phyloP scores from a whole-genome alignment of 2,329 filamentous ascomycete genomes.

The Diplodia mutila region DNA sequence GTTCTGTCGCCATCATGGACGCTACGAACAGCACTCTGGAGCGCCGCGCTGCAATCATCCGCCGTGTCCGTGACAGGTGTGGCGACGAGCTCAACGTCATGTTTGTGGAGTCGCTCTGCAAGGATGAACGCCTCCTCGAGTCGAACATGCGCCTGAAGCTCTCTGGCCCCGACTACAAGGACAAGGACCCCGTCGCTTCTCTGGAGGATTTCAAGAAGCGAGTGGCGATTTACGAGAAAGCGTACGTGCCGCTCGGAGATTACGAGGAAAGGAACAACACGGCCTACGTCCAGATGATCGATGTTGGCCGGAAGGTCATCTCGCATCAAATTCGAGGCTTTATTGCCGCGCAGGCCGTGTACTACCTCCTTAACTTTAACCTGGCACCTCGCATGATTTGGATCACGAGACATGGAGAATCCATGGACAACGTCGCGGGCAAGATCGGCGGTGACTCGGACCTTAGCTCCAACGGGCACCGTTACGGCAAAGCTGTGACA shows the following conservation, averaged over 20 bases:
- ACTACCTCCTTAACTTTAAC: slow-evolving; percentile 96
- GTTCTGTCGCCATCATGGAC: slow-evolving; percentile 92
- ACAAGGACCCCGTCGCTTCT: slow-evolving; percentile 84
- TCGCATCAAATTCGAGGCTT: slow-evolving; percentile 91
- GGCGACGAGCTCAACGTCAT: slow-evolving; percentile 85
- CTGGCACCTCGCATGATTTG: slow-evolving; percentile 94
- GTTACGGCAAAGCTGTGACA: slow-evolving; percentile 78
- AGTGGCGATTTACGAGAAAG: slow-evolving; percentile 90
- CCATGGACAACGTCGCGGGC: slow-evolving; percentile 80
- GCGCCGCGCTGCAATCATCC: slow-evolving; percentile 79
- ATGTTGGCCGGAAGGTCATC: slow-evolving; percentile 92
- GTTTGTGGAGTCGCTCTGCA: slow-evolving; percentile 93
- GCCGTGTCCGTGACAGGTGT: slow-evolving; percentile 79
- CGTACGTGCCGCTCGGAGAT: slow-evolving; percentile 86
- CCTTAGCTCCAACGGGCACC: slow-evolving; percentile 76
- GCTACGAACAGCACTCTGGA: slow-evolving; percentile 95
- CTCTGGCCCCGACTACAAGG: slow-evolving; percentile 92
- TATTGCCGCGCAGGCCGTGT: slow-evolving; percentile 87
- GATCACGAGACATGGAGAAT: slow-evolving; percentile 96
- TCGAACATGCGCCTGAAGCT: slow-evolving; percentile 97
- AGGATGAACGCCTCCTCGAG: slow-evolving; percentile 81
- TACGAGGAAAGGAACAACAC: slow-evolving; percentile 90
- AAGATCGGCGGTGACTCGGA: slow-evolving; percentile 91
- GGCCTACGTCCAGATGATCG: slow-evolving; percentile 97
- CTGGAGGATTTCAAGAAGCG: slow-evolving; percentile 90